Conservation (phyloP, 2,329 filamentous ascomycete genomes). For the Diaporthe ilicicola region DNA sequence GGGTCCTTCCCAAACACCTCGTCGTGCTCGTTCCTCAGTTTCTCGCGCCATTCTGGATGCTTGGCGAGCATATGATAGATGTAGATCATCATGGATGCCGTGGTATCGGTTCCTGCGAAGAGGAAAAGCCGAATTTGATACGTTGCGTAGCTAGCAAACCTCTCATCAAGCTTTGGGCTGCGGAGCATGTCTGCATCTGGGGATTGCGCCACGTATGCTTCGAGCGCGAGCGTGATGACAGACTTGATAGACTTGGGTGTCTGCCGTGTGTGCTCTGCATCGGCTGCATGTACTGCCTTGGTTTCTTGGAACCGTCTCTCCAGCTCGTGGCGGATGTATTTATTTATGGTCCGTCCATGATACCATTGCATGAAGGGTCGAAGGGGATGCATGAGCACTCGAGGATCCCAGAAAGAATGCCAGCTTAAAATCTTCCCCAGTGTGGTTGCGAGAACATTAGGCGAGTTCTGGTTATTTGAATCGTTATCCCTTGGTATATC, state of each 20-base stretch:
- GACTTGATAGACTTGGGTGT: not conserved
- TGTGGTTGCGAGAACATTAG: not conserved
- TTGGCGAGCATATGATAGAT: slow-evolving; percentile 15
- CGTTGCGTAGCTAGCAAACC: not conserved
- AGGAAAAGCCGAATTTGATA: slow-evolving; percentile 15
- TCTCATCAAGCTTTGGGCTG: not conserved
- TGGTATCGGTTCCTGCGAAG: slow-evolving; percentile 10
- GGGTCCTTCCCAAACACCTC: slow-evolving; percentile 2
- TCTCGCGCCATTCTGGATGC: slow-evolving; percentile 3
- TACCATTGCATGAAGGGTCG: not conserved
- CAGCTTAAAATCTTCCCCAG: not conserved
- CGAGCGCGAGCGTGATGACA: slow-evolving; percentile 10
- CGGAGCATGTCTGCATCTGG: not conserved
- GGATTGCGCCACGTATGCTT: not conserved
- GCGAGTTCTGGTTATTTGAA: not conserved
- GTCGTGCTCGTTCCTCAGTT: not conserved
- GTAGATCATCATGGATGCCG: slow-evolving; percentile 1
- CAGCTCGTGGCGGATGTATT: not conserved
- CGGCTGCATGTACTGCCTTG: not conserved
- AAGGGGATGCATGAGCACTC: slow-evolving; percentile 6
- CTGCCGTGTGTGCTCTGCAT: not conserved
- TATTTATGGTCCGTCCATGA: not conserved
- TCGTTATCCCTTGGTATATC: not conserved
- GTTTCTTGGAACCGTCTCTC: not conserved
- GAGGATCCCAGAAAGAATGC: slow-evolving; percentile 20